Conservation (phyloP, 169 alveolate species). For the Plasmodium gonderi region DNA sequence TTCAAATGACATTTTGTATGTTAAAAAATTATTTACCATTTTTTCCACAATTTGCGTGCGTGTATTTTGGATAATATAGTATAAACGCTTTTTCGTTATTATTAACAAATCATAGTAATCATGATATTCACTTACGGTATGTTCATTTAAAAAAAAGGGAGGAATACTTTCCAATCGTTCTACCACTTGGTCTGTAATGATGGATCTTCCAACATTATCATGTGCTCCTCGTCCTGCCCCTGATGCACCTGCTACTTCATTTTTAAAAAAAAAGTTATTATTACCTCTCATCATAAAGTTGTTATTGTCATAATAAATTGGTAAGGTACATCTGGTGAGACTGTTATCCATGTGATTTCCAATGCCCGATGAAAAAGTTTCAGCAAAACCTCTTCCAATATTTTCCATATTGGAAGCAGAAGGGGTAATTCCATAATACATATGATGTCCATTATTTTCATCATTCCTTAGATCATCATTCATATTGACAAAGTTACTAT, state of each 20-base stretch:
- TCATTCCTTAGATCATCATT: not conserved
- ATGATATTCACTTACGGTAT: constrained; percentile 68
- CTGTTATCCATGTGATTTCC: no score
- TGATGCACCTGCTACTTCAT: not conserved
- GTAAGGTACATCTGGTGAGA: no score
- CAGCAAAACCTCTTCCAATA: no score
- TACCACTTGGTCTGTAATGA: not conserved
- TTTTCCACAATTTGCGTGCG: constrained; percentile 45
- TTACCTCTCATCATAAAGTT: not conserved
- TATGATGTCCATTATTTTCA: no score
- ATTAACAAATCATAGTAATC: constrained; percentile 54
- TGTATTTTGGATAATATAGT: constrained; percentile 59
- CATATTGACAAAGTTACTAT: not conserved
- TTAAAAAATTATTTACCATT: constrained; percentile 48
- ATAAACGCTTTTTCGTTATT: constrained; percentile 34
- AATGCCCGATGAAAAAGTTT: no score
- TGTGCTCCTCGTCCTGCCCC: not conserved
- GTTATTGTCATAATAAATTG: not conserved
- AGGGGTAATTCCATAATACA: no score
- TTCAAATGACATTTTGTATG: constrained; percentile 10
- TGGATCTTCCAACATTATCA: not conserved
- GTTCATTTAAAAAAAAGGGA: constrained; percentile 66
- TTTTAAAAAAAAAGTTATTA: not conserved
- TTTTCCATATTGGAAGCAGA: no score
- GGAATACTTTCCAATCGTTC: constrained; percentile 38